A percentile compares a stretch with the other conserved stretches of the same genome.
phyloP scores from a whole-genome alignment of 2,329 filamentous ascomycete species.

The Fusarium coffeatum region DNA sequence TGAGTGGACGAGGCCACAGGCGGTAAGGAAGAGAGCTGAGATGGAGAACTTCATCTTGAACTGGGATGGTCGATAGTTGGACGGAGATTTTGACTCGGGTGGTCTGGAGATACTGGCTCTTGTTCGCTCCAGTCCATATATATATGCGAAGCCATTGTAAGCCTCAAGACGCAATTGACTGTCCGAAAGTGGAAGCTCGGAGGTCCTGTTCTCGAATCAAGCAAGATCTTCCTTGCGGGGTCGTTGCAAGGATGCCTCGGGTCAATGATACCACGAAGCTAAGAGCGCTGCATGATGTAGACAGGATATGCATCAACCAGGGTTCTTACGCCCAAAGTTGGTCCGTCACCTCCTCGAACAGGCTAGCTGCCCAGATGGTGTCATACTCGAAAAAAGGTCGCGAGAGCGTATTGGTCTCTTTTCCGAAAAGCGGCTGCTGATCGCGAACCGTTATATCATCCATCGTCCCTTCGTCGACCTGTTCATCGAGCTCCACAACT shows the following conservation, averaged over 20 bases:
- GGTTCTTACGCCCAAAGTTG: conserved; percentile 6
- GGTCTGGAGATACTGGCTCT: too few relatives aligned
- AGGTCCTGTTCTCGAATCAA: not conserved
- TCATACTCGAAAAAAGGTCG: conserved; percentile 16
- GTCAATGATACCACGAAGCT: conserved; percentile 13
- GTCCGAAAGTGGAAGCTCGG: not conserved
- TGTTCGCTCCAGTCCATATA: not conserved
- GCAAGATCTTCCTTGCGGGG: not conserved
- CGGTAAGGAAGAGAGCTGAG: fast-evolving
- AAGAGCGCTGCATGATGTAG: not conserved
- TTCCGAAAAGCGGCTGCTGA: not conserved
- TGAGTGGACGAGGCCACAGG: not conserved
- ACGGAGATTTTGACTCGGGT: too few relatives aligned
- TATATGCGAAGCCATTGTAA: not conserved
- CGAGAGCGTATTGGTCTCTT: not conserved
- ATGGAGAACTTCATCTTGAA: not conserved
- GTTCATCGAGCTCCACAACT: not conserved
- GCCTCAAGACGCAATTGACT: not conserved
- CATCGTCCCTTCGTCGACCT: fast-evolving
- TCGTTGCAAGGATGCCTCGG: not conserved
- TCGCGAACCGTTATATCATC: fast-evolving
- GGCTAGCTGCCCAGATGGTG: conserved; percentile 19
- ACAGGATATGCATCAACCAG: not conserved
- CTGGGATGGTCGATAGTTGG: too few relatives aligned
- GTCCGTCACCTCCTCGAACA: conserved; percentile 21